Evolutionary conservation across 345 rosid species (phyloP).

Genomic region (Hibiscus trionum): DNA sequence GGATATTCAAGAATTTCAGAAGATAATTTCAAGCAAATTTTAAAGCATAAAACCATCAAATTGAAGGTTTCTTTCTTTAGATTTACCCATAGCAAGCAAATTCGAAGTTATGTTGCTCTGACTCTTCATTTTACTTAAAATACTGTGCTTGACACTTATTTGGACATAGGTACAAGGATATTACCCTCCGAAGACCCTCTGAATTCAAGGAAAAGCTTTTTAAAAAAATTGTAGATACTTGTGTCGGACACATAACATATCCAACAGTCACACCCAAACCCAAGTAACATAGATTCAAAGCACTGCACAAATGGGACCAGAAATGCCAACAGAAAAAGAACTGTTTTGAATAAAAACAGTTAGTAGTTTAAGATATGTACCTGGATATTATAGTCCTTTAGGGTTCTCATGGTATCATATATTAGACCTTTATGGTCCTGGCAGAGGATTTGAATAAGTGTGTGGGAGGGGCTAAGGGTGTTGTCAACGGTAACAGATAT

Average conservation of each 20-base stretch:
- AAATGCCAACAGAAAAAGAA: background rate
- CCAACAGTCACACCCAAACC: background rate
- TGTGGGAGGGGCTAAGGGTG: conserved; percentile 50
- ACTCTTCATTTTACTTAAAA: background rate
- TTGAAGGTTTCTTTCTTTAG: background rate
- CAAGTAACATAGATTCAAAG: background rate
- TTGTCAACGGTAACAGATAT: conserved; percentile 45
- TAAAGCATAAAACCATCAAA: background rate
- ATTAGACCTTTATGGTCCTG: conserved; percentile 68
- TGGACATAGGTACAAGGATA: background rate
- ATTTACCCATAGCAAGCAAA: background rate
- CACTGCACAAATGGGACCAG: background rate
- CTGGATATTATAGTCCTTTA: conserved; percentile 63
- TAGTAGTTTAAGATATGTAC: conserved; percentile 16
- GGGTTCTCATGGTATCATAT: conserved; percentile 57
- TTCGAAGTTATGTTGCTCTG: background rate
- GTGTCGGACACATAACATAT: background rate
- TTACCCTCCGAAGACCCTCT: background rate
- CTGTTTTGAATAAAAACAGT: background rate
- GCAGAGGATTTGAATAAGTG: conserved; percentile 49
- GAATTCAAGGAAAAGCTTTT: background rate
- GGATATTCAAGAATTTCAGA: background rate
- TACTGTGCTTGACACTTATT: background rate
- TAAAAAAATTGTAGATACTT: background rate
- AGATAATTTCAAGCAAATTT: background rate